Evolutionary conservation across 331 rosid species (phyloP).

Genomic region (Rosa hybrid): DNA sequence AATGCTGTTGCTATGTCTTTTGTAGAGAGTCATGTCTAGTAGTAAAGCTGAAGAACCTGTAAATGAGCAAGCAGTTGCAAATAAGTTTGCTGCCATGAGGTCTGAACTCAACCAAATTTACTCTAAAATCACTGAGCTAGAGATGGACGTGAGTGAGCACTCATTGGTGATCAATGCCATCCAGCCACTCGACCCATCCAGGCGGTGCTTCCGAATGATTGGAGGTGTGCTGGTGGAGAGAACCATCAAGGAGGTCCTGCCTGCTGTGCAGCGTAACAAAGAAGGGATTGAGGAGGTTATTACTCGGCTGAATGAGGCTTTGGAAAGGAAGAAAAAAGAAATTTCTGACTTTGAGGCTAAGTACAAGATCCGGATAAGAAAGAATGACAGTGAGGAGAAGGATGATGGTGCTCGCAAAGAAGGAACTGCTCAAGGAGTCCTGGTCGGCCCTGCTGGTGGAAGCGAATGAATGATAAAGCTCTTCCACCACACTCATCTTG

Average conservation of each 20-base stretch:
- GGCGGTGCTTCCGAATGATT: constrained; percentile 91
- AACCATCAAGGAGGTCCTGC: constrained; percentile 89
- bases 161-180: constrained; percentile 77
- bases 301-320: constrained; percentile 71
- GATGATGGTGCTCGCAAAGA: constrained; percentile 78
- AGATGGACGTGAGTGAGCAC: constrained; percentile 95
- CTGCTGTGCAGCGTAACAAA: constrained; percentile 88
- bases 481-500: neutral
- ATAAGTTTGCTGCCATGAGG: constrained; percentile 78
- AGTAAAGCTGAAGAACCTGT: constrained; percentile 66
- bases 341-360: constrained; percentile 82
- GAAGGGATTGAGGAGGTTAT: constrained; percentile 92
- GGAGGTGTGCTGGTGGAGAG: constrained; percentile 99
- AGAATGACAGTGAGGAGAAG: constrained; percentile 60
- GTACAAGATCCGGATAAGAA: constrained; percentile 84
- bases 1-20: constrained; percentile 13
- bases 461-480: constrained; percentile 39
- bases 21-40: constrained; percentile 63
- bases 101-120: constrained; percentile 92
- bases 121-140: constrained; percentile 93
- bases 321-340: constrained; percentile 92
- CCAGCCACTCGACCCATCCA: constrained; percentile 83
- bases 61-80: constrained; percentile 87
- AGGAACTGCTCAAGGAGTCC: constrained; percentile 95
- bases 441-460: constrained; percentile 86